Evolutionary conservation across 1,284 basidiomycete species (phyloP).

Genomic region (Ustilago esculenta): DNA sequence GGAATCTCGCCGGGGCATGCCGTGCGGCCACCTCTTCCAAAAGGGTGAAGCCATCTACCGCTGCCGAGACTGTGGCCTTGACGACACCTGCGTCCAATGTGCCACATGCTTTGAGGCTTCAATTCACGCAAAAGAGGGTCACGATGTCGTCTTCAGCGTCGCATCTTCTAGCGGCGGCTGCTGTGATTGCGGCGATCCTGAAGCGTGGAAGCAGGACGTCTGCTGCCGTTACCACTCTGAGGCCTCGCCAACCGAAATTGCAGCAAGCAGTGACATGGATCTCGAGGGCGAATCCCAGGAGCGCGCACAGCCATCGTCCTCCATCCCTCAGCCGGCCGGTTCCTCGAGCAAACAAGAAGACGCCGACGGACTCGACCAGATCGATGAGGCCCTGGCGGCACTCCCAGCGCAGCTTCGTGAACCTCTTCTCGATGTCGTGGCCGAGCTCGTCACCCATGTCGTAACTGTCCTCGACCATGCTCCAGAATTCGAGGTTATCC

Average conservation of each 20-base stretch:
- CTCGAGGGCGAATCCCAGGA: conserved; percentile 29
- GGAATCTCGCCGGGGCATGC: conserved; percentile 60
- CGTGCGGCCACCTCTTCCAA: conserved; percentile 66
- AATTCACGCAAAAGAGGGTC: conserved; percentile 55
- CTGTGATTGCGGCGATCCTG: conserved; percentile 66
- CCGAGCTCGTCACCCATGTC: conserved; percentile 82
- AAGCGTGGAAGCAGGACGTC: conserved; percentile 63
- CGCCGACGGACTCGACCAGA: conserved; percentile 31
- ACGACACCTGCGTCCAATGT: conserved; percentile 66
- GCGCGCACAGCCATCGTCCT: neutral
- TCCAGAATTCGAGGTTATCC: conserved; percentile 76
- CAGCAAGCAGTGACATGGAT: conserved; percentile 25
- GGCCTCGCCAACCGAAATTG: neutral
- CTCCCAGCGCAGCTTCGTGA: conserved; percentile 73
- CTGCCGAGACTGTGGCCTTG: conserved; percentile 64
- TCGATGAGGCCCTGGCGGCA: conserved; percentile 21
- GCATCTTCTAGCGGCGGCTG: conserved; percentile 60
- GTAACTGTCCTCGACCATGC: conserved; percentile 86
- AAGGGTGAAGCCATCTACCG: conserved; percentile 67
- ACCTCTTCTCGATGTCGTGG: conserved; percentile 78
- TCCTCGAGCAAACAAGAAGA: conserved; percentile 3
- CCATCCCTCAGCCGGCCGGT: neutral
- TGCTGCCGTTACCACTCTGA: conserved; percentile 61
- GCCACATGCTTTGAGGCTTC: conserved; percentile 63
- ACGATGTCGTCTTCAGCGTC: conserved; percentile 65